These are phyloP conservation scores for Pythium scleroteichum DNA, from an alignment of 352 stramenopile species.

Conservation along the genomic window DNA sequence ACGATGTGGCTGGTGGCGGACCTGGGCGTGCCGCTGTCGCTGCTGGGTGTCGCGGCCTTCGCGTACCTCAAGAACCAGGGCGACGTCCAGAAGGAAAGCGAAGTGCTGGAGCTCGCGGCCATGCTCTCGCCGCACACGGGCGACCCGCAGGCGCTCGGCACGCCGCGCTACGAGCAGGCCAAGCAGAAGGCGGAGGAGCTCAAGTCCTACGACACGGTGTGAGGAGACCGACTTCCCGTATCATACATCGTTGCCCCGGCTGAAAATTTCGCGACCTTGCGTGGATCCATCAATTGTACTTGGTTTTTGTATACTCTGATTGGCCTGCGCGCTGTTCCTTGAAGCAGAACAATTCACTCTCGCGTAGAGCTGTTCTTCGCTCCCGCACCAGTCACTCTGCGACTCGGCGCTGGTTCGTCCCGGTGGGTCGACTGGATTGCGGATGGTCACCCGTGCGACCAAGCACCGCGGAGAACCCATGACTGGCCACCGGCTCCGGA, in stretches of 20 bases:
- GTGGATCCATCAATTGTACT: not conserved
- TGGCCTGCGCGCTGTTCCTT: too few relatives aligned
- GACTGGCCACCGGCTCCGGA: too few relatives aligned
- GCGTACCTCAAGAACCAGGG: conserved; percentile 51
- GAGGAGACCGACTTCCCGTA: too few relatives aligned
- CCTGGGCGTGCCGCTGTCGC: conserved; percentile 62
- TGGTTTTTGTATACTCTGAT: too few relatives aligned
- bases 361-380: too few relatives aligned
- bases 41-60: conserved; percentile 55
- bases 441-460: too few relatives aligned
- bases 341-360: too few relatives aligned
- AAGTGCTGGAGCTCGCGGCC: conserved; percentile 49
- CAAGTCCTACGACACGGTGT: conserved; percentile 20
- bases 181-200: conserved; percentile 3
- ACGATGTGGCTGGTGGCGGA: conserved; percentile 74
- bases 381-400: too few relatives aligned
- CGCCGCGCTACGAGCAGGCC: conserved; percentile 20
- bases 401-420: too few relatives aligned
- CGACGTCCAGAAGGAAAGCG: not conserved
- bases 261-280: not conserved
- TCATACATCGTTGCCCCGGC: too few relatives aligned
- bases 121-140: conserved; percentile 62
- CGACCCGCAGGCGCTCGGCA: conserved; percentile 44
- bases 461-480: too few relatives aligned
- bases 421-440: too few relatives aligned